Conservation (phyloP, 164 flowering plant species). For the Santalum album region DNA sequence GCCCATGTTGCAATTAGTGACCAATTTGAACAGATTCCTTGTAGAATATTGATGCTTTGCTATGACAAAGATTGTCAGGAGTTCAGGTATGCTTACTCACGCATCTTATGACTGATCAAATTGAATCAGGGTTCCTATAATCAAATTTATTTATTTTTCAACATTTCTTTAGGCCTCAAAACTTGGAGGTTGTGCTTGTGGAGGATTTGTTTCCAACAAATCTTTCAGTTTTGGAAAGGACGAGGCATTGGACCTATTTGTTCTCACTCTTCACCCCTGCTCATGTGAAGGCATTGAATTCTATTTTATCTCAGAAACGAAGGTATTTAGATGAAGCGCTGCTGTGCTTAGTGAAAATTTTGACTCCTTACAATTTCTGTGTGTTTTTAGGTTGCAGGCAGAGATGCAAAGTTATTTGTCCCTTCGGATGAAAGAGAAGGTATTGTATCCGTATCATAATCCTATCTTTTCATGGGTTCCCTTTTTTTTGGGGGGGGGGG, state of each 20-base stretch:
- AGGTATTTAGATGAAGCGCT: slow-evolving; percentile 40
- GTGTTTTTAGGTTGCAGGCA: slow-evolving; percentile 56
- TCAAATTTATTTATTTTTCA: slow-evolving; percentile 1
- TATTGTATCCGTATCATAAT: too few species aligned
- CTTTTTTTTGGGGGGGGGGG: too few species aligned
- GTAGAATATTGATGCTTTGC: slow-evolving; percentile 70
- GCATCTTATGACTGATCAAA: neutral
- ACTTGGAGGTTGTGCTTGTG: slow-evolving; percentile 67
- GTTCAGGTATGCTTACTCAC: slow-evolving; percentile 51
- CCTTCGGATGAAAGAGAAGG: slow-evolving; percentile 55
- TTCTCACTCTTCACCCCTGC: slow-evolving; percentile 52
- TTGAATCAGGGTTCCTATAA: too few species aligned
- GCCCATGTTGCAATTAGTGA: slow-evolving; percentile 32
- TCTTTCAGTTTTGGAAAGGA: slow-evolving; percentile 62
- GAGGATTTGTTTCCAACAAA: slow-evolving; percentile 66
- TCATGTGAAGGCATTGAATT: slow-evolving; percentile 64
- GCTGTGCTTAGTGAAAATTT: neutral
- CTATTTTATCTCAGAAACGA: slow-evolving; percentile 63
- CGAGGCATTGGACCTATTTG: slow-evolving; percentile 66
- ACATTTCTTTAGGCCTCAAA: slow-evolving; percentile 49
- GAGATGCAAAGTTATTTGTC: slow-evolving; percentile 64
- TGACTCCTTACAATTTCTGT: slow-evolving; percentile 6
- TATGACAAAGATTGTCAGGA: slow-evolving; percentile 84
- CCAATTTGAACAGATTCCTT: slow-evolving; percentile 73
- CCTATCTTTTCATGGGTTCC: too few species aligned